Percentiles rank a stretch among this genome's conserved stretches.
phyloP scores from a whole-genome alignment of 2,329 filamentous ascomycete genomes.

The Elsinoe arachidis region DNA sequence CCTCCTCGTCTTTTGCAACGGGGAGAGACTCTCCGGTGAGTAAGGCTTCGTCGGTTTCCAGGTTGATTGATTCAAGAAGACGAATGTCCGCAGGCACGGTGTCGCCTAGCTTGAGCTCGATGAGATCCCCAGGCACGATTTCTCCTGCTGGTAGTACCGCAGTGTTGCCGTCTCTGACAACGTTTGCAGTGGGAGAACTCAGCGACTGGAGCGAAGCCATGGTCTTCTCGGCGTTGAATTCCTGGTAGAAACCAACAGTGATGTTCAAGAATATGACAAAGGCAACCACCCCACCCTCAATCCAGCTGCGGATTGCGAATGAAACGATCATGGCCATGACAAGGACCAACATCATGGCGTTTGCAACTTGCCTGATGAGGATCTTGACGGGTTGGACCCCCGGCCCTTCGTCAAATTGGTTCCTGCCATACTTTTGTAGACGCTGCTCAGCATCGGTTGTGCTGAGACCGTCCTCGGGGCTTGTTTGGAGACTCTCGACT shows the following conservation, averaged over 20 bases:
- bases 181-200: conserved; percentile 38
- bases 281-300: conserved; percentile 41
- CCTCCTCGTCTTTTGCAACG: conserved; percentile 24
- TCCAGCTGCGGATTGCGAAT: conserved; percentile 39
- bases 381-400: conserved; percentile 64
- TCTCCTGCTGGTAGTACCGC: conserved; percentile 35
- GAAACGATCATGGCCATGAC: conserved; percentile 42
- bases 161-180: conserved; percentile 38
- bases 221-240: conserved; percentile 41
- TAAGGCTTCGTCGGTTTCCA: conserved; percentile 60
- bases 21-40: conserved; percentile 61
- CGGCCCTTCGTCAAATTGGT: conserved; percentile 61
- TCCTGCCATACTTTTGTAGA: conserved; percentile 53
- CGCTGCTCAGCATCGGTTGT: conserved; percentile 51
- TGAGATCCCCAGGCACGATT: conserved; percentile 41
- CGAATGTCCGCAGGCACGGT: conserved; percentile 43
- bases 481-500: conserved; percentile 50
- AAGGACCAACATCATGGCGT: conserved; percentile 67
- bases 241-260: conserved; percentile 38
- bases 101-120: conserved; percentile 40
- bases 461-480: conserved; percentile 59
- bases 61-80: conserved; percentile 46
- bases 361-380: conserved; percentile 61
- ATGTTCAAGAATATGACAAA: conserved; percentile 40
- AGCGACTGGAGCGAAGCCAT: conserved; percentile 42